phyloP scores from a whole-genome alignment of 2,329 filamentous ascomycete genomes.

The Emericellopsis cladophorae region DNA sequence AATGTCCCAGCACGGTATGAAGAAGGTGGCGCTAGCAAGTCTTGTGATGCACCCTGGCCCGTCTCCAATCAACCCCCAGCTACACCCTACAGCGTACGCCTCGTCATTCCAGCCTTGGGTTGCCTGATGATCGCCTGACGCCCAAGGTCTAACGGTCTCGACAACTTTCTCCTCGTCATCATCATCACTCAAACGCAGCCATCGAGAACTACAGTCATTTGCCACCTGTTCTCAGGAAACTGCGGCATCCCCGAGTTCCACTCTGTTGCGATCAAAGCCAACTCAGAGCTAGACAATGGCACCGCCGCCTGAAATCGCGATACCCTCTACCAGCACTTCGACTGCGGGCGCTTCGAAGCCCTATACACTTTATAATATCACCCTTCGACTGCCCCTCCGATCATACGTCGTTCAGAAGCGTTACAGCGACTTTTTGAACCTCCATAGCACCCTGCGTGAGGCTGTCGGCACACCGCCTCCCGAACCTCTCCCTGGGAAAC shows the following conservation, averaged over 20 bases:
- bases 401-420: conserved; percentile 68
- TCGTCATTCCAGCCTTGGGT: no score
- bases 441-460: conserved; percentile 50
- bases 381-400: conserved; percentile 61
- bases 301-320: conserved; percentile 53
- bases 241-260: background rate
- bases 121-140: background rate
- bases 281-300: conserved; percentile 32
- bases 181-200: background rate
- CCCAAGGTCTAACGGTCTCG: background rate
- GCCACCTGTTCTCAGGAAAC: background rate
- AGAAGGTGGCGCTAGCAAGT: no score
- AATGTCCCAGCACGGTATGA: no score
- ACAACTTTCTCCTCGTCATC: background rate
- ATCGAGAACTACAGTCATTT: background rate
- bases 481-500: conserved; percentile 55
- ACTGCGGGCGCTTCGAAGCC: conserved; percentile 43
- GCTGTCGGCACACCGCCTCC: conserved; percentile 54
- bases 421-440: conserved; percentile 64
- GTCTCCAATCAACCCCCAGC: no score
- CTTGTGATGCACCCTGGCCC: no score
- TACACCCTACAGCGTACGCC: no score
- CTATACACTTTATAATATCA: conserved; percentile 69
- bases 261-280: background rate
- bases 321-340: conserved; percentile 50